These are phyloP conservation scores for Solanum clarkiae DNA, from an alignment of 257 asterid genomes.

Conservation along the genomic window DNA sequence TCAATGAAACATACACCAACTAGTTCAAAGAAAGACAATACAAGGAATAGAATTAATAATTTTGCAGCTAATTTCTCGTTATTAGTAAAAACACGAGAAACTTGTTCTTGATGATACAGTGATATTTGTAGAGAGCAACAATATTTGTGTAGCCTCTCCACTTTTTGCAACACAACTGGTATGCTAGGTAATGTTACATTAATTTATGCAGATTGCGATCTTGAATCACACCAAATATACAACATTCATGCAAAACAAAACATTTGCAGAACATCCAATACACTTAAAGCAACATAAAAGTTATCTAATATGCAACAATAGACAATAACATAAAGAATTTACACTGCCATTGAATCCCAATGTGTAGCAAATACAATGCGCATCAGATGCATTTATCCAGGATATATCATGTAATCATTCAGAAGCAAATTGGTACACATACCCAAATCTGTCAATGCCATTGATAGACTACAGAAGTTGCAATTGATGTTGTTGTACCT, in stretches of 20 bases:
- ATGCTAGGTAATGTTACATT: background rate
- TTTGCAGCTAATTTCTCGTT: background rate
- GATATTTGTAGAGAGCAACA: background rate
- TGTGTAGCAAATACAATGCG: too few relatives aligned
- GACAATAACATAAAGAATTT: too few relatives aligned
- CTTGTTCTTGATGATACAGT: background rate
- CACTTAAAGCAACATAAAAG: too few relatives aligned
- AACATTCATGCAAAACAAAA: too few relatives aligned
- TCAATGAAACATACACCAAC: background rate
- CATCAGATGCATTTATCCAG: too few relatives aligned
- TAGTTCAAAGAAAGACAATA: background rate
- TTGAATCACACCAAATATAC: too few relatives aligned
- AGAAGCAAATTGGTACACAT: background rate
- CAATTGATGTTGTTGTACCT: constrained; percentile 59
- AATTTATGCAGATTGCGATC: too few relatives aligned
- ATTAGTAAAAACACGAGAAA: background rate
- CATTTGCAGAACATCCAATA: too few relatives aligned
- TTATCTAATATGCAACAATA: too few relatives aligned
- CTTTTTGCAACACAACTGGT: background rate
- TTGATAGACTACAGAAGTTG: constrained; percentile 73
- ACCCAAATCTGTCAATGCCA: constrained; percentile 70
- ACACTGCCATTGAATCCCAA: too few relatives aligned
- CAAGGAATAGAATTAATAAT: background rate
- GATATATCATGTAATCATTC: background rate
- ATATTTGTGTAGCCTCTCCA: background rate